Base-by-base conservation (phyloP, 139 green algal species). In the Cymbomonas tetramitiformis region DNA sequence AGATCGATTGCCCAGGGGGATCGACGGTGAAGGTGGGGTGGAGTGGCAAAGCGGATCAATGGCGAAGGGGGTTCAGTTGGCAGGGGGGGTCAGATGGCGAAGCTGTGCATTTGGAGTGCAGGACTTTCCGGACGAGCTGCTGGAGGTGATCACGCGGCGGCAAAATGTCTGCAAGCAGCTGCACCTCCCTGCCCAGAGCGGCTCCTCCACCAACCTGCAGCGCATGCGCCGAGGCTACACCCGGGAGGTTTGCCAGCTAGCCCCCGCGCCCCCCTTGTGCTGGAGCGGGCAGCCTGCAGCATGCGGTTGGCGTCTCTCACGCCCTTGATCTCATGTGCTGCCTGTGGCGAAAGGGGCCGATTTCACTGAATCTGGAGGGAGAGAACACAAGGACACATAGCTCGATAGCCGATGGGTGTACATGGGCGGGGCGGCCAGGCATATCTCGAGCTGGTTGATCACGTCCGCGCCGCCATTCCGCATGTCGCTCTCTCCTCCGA, bases 121-220 rank as follows among this genome's bases (percentile, higher is more conserved):
- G 48, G 71, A 79, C 46, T 79, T 79, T 38, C 65, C 65, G 1
- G 64, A 79, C 33, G 72, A 78, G 23, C 43, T 80, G 4, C 46
- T 80, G 10, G 30, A 57, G 24, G 71, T 84, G 29, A 81, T 94
- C 30, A 32, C 64, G 0, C 46, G 34, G 1, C 71, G 69, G 4
- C 61, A 66, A 34, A 95, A 95, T 62, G 72, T 95, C 18, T 88
- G 76, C 63, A 84, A 81, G 40, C 71, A 82, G 56, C 61, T 95
- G 44, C 87, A 95, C 76, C 80, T 95, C 77, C 87, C 87, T 0
- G 85, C 83, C 5, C 87, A 95, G 73, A 88, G 76, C 39, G 87
- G 87, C 19, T 78, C 46, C 51, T 76, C 58, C 31, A 34, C 33
- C 15, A 62, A 88, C 61, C 70, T 95, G 31, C 51, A 71, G 33